Conservation (phyloP, 1,284 basidiomycete species). For the Cutaneotrichosporon cyanovorans region DNA sequence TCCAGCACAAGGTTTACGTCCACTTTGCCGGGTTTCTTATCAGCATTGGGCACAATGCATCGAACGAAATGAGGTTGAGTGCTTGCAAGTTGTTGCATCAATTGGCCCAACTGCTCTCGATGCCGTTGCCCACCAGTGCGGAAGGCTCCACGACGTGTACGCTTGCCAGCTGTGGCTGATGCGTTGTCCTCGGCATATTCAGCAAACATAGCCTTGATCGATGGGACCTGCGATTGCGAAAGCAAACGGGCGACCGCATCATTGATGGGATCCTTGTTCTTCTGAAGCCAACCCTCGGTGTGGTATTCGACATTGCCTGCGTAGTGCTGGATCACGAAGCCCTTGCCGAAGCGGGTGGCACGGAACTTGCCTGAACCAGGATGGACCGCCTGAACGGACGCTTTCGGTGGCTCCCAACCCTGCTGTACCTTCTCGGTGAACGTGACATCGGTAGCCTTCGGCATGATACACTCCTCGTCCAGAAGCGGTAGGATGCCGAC, state of each 20-base stretch:
- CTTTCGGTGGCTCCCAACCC: constrained; percentile 38
- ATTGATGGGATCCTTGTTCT: constrained; percentile 99
- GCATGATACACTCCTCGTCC: constrained; percentile 99
- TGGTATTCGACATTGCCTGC: constrained; percentile 95
- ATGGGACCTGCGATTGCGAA: constrained; percentile 71
- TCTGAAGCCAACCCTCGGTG: constrained; percentile 95
- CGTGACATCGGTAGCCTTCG: constrained; percentile 87
- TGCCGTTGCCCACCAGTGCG: constrained; percentile 91
- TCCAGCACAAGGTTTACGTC: constrained; percentile 94
- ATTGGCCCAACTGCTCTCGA: constrained; percentile 86
- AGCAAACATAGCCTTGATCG: constrained; percentile 74
- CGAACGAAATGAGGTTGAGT: constrained; percentile 98
- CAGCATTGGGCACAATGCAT: constrained; percentile 91
- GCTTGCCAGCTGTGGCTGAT: constrained; percentile 52
- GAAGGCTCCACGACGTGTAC: constrained; percentile 94
- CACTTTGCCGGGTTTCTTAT: constrained; percentile 86
- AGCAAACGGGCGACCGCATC: constrained; percentile 90
- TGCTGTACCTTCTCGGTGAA: constrained; percentile 79
- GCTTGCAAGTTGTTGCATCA: constrained; percentile 84
- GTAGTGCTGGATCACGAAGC: constrained; percentile 94
- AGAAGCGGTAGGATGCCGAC: constrained; percentile 91
- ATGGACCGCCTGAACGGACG: constrained; percentile 45
- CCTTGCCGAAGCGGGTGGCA: constrained; percentile 80
- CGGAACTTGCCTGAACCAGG: constrained; percentile 76
- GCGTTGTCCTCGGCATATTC: constrained; percentile 62